phyloP scores from a whole-genome alignment of 768 basidiomycete genomes.

The Lentinula edodes region DNA sequence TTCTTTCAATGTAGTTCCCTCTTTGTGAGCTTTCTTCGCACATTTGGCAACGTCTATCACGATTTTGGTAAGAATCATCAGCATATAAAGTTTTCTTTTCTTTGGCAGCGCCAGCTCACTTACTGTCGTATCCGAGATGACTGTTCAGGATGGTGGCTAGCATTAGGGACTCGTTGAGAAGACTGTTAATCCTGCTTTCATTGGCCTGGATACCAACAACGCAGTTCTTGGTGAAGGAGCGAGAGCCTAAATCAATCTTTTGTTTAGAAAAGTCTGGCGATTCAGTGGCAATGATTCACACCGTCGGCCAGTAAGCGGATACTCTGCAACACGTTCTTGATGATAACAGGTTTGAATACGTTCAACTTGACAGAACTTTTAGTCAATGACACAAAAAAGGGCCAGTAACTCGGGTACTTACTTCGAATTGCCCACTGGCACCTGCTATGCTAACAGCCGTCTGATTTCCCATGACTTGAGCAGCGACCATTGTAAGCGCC shows the following conservation, averaged over 20 bases:
- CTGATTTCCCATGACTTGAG: slow-evolving; percentile 98
- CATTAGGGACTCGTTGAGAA: slow-evolving; percentile 96
- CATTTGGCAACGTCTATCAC: slow-evolving; percentile 89
- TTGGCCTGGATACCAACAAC: slow-evolving; percentile 95
- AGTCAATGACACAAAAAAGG: slow-evolving; percentile 3
- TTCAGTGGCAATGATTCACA: slow-evolving; percentile 21
- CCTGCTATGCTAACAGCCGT: slow-evolving; percentile 89
- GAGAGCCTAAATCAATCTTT: slow-evolving; percentile 44
- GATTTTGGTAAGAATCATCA: slow-evolving; percentile 6
- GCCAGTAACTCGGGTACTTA: slow-evolving; percentile 23
- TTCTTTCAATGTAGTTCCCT: slow-evolving; percentile 94
- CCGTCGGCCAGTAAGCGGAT: slow-evolving; percentile 93
- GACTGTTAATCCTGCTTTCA: slow-evolving; percentile 82
- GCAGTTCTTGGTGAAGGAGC: slow-evolving; percentile 96
- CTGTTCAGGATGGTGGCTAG: slow-evolving; percentile 96
- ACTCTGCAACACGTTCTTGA: slow-evolving; percentile 95
- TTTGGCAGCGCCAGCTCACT: slow-evolving; percentile 26
- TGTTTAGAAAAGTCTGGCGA: not conserved
- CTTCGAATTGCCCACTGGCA: slow-evolving; percentile 96
- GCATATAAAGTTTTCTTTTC: not conserved
- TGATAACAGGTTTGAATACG: slow-evolving; percentile 98
- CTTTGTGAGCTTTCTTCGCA: slow-evolving; percentile 99
- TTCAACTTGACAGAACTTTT: slow-evolving; percentile 57
- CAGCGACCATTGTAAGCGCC: slow-evolving; percentile 97
- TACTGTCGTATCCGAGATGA: slow-evolving; percentile 95